Conservation (phyloP, 2,329 filamentous ascomycete genomes). For the Aspergillus clavatus region DNA sequence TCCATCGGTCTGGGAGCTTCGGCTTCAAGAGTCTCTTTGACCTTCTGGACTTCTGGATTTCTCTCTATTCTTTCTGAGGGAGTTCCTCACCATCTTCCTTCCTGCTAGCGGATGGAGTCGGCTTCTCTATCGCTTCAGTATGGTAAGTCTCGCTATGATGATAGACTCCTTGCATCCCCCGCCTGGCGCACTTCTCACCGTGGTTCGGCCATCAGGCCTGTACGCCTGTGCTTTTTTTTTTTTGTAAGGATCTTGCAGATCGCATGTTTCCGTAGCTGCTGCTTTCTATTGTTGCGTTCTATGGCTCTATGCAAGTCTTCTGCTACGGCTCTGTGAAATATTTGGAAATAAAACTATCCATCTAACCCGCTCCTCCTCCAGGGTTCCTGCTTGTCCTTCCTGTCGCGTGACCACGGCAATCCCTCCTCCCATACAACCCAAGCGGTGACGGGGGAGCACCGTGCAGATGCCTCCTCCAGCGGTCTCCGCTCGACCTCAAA, state of each 20-base stretch:
- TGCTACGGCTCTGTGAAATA: neutral
- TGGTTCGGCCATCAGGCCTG: neutral
- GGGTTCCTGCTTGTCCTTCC: constrained; percentile 39
- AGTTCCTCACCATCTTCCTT: constrained; percentile 8
- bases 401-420: constrained; percentile 30
- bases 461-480: constrained; percentile 16
- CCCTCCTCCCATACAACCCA: constrained; percentile 21
- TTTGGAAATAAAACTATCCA: neutral
- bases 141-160: constrained; percentile 29
- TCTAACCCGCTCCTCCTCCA: constrained; percentile 10
- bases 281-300: neutral
- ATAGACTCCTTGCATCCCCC: no score
- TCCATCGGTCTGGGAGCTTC: no score
- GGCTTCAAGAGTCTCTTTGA: no score
- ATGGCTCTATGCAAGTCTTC: neutral
- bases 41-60: neutral
- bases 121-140: constrained; percentile 25
- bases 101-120: constrained; percentile 24
- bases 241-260: no score
- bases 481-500: constrained; percentile 10
- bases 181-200: neutral
- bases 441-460: constrained; percentile 21
- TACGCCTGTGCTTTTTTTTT: neutral
- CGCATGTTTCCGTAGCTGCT: neutral
- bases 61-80: neutral